phyloP scores from a whole-genome alignment of 345 rosid genomes.

The Acer yangbiense region DNA sequence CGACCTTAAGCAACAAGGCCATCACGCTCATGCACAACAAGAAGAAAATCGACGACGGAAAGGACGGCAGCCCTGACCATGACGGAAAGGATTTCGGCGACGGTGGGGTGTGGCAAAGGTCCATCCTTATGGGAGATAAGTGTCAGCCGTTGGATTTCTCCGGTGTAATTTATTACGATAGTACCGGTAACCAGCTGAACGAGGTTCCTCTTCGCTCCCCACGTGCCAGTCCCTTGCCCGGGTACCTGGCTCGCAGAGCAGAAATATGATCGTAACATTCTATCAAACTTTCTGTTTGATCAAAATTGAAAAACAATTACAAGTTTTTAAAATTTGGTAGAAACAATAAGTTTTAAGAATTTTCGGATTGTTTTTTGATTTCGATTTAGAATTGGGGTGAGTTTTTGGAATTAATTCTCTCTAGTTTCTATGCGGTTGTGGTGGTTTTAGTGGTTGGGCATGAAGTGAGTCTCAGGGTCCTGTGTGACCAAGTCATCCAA shows the following conservation, averaged over 20 bases:
- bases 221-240: slow-evolving; percentile 76
- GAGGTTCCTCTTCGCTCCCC: slow-evolving; percentile 77
- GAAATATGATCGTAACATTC: neutral
- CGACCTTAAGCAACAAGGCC: slow-evolving; percentile 59
- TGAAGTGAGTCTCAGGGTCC: neutral
- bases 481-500: neutral
- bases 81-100: slow-evolving; percentile 40
- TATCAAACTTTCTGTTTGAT: no score
- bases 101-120: slow-evolving; percentile 85
- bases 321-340: neutral
- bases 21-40: slow-evolving; percentile 46
- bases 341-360: no score
- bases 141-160: slow-evolving; percentile 92
- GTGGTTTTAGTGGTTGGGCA: neutral
- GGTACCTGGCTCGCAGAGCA: slow-evolving; percentile 23
- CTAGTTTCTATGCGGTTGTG: neutral
- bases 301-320: neutral
- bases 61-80: neutral
- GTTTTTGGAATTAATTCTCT: neutral
- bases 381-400: no score
- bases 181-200: slow-evolving; percentile 55
- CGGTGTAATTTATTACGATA: slow-evolving; percentile 87
- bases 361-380: no score
- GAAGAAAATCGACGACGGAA: slow-evolving; percentile 23
- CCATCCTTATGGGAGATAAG: slow-evolving; percentile 91